phyloP scores from a whole-genome alignment of 2,329 filamentous ascomycete genomes.

The Immersiporthe knoxdaviesiana region DNA sequence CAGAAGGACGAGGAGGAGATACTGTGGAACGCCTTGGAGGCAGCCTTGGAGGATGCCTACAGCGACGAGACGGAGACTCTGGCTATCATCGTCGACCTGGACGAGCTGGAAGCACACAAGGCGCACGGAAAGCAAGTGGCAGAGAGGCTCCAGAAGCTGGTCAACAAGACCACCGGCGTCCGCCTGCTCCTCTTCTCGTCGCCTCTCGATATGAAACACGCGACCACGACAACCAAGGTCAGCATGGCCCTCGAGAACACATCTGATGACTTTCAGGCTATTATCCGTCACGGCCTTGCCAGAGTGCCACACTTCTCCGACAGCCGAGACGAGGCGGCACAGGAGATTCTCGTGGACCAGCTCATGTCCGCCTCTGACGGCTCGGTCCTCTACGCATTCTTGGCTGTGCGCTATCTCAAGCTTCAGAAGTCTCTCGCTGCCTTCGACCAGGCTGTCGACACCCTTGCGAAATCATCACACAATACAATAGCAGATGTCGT shows the following conservation, averaged over 20 bases:
- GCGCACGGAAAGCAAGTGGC: background rate
- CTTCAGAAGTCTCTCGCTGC: background rate
- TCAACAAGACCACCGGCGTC: background rate
- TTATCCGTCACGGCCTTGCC: constrained; percentile 4
- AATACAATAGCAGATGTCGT: background rate
- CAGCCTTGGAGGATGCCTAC: background rate
- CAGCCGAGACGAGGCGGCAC: constrained; percentile 4
- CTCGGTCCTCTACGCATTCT: constrained; percentile 3
- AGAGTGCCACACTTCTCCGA: constrained; percentile 2
- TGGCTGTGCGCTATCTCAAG: constrained; percentile 5
- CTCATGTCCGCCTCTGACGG: background rate
- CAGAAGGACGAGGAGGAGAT: constrained; percentile 8
- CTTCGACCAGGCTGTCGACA: background rate
- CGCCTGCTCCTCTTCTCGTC: constrained; percentile 12
- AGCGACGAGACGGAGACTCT: background rate
- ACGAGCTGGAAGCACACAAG: constrained; percentile 7
- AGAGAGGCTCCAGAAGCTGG: constrained; percentile 10
- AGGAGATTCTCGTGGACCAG: constrained; percentile 6
- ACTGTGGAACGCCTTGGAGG: constrained; percentile 1
- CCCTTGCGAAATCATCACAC: background rate
- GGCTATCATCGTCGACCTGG: constrained; percentile 12
- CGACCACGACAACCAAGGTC: constrained; percentile 6
- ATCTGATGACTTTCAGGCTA: constrained; percentile 10
- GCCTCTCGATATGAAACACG: background rate
- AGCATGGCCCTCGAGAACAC: constrained; percentile 3